These are phyloP conservation scores for Pichia sp. DNA, from an alignment of 1,139 yeast genomes.

Conservation along the genomic window DNA sequence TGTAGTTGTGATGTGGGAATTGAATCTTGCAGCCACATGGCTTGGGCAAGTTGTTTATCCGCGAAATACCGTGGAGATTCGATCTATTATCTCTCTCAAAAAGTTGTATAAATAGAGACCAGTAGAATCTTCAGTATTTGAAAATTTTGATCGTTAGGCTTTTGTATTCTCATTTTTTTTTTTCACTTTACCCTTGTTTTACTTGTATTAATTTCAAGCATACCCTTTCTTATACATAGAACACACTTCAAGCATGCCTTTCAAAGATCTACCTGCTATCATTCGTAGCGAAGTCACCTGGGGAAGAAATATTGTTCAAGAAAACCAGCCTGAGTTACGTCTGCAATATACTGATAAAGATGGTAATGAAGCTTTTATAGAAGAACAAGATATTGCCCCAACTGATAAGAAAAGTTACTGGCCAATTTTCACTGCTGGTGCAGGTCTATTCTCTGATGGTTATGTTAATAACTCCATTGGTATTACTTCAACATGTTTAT, in stretches of 20 bases:
- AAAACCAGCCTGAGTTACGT: constrained; percentile 14
- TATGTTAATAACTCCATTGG: constrained; percentile 80
- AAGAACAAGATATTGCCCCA: constrained; percentile 23
- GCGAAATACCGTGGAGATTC: no score
- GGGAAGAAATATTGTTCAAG: constrained; percentile 25
- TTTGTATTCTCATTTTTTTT: no score
- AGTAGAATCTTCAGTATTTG: no score
- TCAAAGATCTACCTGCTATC: constrained; percentile 39
- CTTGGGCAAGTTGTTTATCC: no score
- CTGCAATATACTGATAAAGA: constrained; percentile 17
- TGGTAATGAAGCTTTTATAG: constrained; percentile 17
- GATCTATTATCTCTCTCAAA: no score
- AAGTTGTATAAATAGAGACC: no score
- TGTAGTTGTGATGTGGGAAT: no score
- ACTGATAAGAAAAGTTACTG: constrained; percentile 32
- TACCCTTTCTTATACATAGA: no score
- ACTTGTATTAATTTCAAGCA: no score
- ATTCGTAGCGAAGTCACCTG: constrained; percentile 36
- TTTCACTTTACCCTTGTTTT: no score
- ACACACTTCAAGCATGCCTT: constrained; percentile 12
- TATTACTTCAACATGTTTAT: constrained; percentile 64
- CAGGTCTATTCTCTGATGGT: constrained; percentile 88
- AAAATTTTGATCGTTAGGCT: no score
- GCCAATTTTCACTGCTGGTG: constrained; percentile 85
- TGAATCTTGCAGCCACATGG: no score